phyloP scores from a whole-genome alignment of 2,329 filamentous ascomycete genomes.

The Exophiala mesophila region DNA sequence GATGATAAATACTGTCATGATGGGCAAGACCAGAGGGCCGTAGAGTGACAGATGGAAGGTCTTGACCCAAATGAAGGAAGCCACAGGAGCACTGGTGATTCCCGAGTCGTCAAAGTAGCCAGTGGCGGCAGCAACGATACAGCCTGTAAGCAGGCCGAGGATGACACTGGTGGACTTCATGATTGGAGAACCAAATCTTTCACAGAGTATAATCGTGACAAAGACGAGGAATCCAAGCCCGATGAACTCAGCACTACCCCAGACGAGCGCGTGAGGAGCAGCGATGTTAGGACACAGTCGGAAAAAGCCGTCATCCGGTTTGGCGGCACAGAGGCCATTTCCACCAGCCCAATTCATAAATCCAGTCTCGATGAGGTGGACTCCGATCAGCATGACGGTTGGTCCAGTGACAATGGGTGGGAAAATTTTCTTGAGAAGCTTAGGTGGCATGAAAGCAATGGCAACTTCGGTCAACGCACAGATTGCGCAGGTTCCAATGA shows the following conservation, averaged over 20 bases:
- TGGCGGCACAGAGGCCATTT: conserved; percentile 43
- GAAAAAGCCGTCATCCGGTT: conserved; percentile 45
- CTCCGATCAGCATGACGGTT: conserved; percentile 62
- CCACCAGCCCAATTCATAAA: conserved; percentile 68
- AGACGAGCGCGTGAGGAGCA: conserved; percentile 57
- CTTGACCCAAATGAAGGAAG: conserved; percentile 66
- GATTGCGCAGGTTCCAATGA: conserved; percentile 53
- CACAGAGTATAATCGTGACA: conserved; percentile 61
- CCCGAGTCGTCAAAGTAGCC: conserved; percentile 59
- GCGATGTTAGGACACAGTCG: conserved; percentile 53
- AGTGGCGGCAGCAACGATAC: conserved; percentile 61
- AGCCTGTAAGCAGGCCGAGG: conserved; percentile 60
- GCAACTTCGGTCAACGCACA: conserved; percentile 54
- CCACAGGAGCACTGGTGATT: conserved; percentile 58
- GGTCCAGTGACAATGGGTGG: conserved; percentile 65
- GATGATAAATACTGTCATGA: conserved; percentile 56
- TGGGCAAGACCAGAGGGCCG: conserved; percentile 60
- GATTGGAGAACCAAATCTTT: conserved; percentile 64
- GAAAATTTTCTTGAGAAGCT: conserved; percentile 57
- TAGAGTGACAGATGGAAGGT: conserved; percentile 64
- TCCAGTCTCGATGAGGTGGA: conserved; percentile 57
- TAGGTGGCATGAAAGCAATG: conserved; percentile 60
- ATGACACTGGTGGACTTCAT: conserved; percentile 66
- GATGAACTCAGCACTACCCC: conserved; percentile 61
- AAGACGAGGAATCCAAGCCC: conserved; percentile 65